These are phyloP conservation scores for Heliocybe sulcata DNA, from an alignment of 1,284 basidiomycete genomes.

Conservation along the genomic window DNA sequence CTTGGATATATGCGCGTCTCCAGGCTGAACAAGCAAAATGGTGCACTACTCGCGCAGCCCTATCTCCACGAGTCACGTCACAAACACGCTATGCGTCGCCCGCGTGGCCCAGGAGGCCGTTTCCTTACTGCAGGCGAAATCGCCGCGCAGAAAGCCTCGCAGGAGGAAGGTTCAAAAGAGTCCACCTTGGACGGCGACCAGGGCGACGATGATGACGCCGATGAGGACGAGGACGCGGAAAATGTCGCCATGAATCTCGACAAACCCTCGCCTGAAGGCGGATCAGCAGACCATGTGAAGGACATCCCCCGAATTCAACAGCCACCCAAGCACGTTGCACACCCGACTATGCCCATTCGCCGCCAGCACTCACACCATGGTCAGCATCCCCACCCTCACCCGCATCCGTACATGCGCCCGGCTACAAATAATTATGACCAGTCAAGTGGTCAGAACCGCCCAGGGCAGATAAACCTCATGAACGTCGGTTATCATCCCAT, in stretches of 20 bases:
- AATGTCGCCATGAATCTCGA: constrained; percentile 15
- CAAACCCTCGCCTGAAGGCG: constrained; percentile 9
- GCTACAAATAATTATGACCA: constrained; percentile 1
- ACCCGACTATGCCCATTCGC: not conserved
- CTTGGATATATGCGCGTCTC: constrained; percentile 4
- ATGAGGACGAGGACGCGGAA: constrained; percentile 30
- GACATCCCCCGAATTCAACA: not conserved
- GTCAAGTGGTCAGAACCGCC: constrained; percentile 3
- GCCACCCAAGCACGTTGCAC: not conserved
- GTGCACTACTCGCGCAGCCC: constrained; percentile 50
- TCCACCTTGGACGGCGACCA: constrained; percentile 16
- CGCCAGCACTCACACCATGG: not conserved
- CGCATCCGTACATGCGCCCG: not conserved
- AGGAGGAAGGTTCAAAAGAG: constrained; percentile 5
- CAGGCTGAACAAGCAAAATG: not conserved
- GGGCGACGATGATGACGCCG: constrained; percentile 22
- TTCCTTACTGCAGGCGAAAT: constrained; percentile 96
- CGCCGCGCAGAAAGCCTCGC: constrained; percentile 59
- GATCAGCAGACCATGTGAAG: constrained; percentile 1
- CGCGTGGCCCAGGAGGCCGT: constrained; percentile 92
- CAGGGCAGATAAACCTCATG: constrained; percentile 10
- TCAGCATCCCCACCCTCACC: constrained; percentile 2
- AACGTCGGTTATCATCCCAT: constrained; percentile 11
- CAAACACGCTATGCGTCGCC: constrained; percentile 95
- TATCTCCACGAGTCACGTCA: constrained; percentile 97